A percentile compares a stretch with the other conserved stretches of the same genome.
Evolutionary conservation across 75 land plant species (phyloP).

Genomic region (Chamaecyparis obtusa): DNA sequence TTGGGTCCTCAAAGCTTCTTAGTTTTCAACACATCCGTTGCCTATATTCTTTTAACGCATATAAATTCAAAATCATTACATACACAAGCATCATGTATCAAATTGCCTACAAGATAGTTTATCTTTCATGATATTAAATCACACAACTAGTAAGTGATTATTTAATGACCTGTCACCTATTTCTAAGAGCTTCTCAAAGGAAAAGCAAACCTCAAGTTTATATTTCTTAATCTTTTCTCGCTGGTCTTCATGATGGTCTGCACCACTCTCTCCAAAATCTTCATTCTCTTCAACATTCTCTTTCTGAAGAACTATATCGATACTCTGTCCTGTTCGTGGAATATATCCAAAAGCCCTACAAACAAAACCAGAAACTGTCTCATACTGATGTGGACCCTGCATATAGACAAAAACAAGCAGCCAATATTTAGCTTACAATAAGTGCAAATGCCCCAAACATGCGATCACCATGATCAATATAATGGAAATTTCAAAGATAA

Average conservation of each 20-base stretch:
- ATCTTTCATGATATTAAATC: background rate
- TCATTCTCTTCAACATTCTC: slow-evolving; percentile 52
- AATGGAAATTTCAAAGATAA: background rate
- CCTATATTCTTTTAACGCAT: background rate
- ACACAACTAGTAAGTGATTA: background rate
- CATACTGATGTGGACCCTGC: slow-evolving; percentile 88
- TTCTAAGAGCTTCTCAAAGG: background rate
- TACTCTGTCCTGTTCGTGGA: slow-evolving; percentile 84
- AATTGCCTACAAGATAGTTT: background rate
- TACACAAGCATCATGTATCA: background rate
- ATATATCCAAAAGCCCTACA: slow-evolving; percentile 97
- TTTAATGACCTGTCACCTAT: background rate
- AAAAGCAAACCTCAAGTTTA: slow-evolving; percentile 74
- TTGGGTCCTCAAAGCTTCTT: background rate
- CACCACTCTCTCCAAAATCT: slow-evolving; percentile 41
- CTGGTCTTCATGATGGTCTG: slow-evolving; percentile 55
- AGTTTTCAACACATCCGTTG: background rate
- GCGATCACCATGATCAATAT: slow-evolving; percentile 2
- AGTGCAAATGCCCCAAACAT: slow-evolving; percentile 1
- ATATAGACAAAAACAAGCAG: background rate
- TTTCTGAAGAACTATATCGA: slow-evolving; percentile 66
- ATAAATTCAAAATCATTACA: background rate
- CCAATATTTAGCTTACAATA: background rate
- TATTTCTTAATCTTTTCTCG: slow-evolving; percentile 69
- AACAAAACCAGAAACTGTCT: slow-evolving; percentile 96